These are phyloP conservation scores for Cordyceps cateniannulata DNA, from an alignment of 2,329 filamentous ascomycete species.

Conservation along the genomic window DNA sequence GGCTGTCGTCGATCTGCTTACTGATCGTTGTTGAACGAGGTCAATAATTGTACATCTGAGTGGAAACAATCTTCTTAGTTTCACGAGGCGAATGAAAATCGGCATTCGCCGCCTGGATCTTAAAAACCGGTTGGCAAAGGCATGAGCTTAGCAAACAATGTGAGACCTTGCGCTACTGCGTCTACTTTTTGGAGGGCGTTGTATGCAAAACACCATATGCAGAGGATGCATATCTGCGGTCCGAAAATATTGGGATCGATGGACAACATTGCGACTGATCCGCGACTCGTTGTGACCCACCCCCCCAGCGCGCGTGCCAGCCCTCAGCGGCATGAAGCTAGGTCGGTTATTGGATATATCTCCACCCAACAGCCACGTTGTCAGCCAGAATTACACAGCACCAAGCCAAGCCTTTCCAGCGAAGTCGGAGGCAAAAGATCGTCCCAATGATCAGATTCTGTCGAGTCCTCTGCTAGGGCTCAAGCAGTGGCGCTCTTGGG, in stretches of 20 bases:
- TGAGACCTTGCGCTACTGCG: background rate
- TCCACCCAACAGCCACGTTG: background rate
- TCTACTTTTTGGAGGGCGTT: background rate
- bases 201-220: background rate
- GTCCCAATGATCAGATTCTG: background rate
- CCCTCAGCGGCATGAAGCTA: background rate
- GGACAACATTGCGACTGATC: background rate
- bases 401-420: background rate
- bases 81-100: background rate
- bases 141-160: slow-evolving; percentile 1
- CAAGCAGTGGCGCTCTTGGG: background rate
- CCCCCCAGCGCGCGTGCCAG: background rate
- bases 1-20: background rate
- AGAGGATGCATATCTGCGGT: background rate
- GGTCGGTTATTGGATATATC: background rate
- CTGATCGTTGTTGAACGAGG: background rate
- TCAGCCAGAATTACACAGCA: background rate
- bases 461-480: background rate
- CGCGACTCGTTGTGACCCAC: background rate
- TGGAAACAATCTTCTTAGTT: background rate
- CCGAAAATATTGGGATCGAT: background rate
- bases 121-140: background rate
- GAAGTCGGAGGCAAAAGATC: background rate
- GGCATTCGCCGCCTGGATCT: background rate
- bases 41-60: background rate